Evolutionary conservation across 768 basidiomycete species (phyloP).

Genomic region (Pseudohyphozyma bogoriensis): DNA sequence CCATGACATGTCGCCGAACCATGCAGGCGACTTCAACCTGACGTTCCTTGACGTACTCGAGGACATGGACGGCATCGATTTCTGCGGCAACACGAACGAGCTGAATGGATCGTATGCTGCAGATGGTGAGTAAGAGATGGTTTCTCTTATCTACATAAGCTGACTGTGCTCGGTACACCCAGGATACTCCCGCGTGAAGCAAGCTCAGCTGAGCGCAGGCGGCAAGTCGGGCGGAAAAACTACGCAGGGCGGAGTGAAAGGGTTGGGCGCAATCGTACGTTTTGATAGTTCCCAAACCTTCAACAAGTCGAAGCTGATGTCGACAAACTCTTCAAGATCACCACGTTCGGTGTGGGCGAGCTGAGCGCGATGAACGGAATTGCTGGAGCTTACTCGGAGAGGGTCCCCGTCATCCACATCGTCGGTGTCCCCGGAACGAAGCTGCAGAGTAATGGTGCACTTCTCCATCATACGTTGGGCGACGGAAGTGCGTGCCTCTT

Average conservation of each 20-base stretch:
- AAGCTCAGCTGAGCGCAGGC: conserved; percentile 28
- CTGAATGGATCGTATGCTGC: conserved; percentile 83
- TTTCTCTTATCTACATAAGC: no score
- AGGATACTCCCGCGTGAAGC: conserved; percentile 57
- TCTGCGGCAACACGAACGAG: conserved; percentile 41
- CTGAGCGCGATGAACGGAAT: conserved; percentile 76
- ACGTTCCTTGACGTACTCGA: conserved; percentile 28
- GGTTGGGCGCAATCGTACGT: conserved; percentile 3
- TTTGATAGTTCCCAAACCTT: neutral
- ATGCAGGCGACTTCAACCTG: conserved; percentile 32
- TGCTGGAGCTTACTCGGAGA: conserved; percentile 56
- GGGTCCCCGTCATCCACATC: conserved; percentile 80
- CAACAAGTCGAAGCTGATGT: conserved; percentile 34
- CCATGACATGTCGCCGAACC: no score
- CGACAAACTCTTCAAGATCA: conserved; percentile 53
- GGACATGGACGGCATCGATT: conserved; percentile 11
- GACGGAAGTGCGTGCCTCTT: conserved; percentile 47
- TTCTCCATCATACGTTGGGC: conserved; percentile 82
- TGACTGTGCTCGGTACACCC: conserved; percentile 36
- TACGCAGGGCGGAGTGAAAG: conserved; percentile 25
- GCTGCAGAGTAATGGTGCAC: conserved; percentile 59
- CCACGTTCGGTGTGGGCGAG: conserved; percentile 91
- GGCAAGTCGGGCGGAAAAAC: conserved; percentile 3
- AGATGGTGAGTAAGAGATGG: no score
- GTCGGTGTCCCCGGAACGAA: conserved; percentile 68